phyloP scores from a whole-genome alignment of 148 eudicot genomes.

The Persicaria tinctoria region DNA sequence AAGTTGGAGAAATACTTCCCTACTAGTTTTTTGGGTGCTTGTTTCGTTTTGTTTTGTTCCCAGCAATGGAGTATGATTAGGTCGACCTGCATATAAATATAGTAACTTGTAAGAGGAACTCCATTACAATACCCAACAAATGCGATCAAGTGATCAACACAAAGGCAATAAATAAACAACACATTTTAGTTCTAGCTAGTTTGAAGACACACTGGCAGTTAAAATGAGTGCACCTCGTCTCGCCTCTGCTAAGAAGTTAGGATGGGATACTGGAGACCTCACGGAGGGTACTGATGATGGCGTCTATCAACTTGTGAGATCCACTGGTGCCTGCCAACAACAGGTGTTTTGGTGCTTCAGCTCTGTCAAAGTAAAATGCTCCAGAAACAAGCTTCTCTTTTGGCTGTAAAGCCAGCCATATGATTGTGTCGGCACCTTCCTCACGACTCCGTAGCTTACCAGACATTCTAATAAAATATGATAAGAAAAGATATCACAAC shows the following conservation, averaged over 20 bases:
- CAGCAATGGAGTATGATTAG: too few species aligned
- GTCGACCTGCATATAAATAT: too few species aligned
- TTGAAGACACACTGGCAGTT: neutral
- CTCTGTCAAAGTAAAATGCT: conserved; percentile 83
- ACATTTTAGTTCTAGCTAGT: neutral
- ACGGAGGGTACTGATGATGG: conserved; percentile 38
- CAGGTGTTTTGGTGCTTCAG: conserved; percentile 83
- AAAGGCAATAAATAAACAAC: too few species aligned
- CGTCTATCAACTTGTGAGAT: conserved; percentile 56
- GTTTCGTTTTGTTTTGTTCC: too few species aligned
- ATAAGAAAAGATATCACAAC: neutral
- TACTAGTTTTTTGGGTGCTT: too few species aligned
- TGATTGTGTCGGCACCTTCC: conserved; percentile 84
- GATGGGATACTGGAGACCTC: conserved; percentile 32
- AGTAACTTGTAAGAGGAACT: too few species aligned
- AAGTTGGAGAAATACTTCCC: too few species aligned
- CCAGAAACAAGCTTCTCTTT: conserved; percentile 66
- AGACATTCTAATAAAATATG: conserved; percentile 34
- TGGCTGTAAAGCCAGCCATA: conserved; percentile 79
- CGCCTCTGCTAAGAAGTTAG: neutral
- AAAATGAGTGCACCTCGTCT: neutral
- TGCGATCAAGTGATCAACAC: too few species aligned
- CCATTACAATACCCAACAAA: too few species aligned
- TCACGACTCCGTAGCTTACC: conserved; percentile 74
- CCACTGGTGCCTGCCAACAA: conserved; percentile 52